Conservation (phyloP, 345 rosid genomes). For the Rhodamnia argentea region DNA sequence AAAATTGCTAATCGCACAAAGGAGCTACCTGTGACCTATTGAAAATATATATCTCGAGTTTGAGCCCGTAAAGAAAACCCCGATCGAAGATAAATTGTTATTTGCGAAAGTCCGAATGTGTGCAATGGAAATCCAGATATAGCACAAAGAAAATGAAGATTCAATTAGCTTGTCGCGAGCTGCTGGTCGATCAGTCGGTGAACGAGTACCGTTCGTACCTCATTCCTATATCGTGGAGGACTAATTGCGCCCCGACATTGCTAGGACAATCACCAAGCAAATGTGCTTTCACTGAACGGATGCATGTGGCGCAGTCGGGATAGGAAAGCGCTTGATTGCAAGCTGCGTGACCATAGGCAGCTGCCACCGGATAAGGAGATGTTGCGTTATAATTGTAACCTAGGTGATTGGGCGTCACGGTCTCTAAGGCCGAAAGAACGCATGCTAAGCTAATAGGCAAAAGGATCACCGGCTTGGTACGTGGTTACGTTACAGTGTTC, state of each 20-base stretch:
- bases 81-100: too few species aligned
- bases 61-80: too few species aligned
- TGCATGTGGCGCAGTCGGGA: neutral
- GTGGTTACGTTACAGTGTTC: rapidly evolving
- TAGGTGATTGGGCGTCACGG: neutral
- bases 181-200: neutral
- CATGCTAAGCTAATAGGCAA: rapidly evolving
- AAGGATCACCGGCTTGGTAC: neutral
- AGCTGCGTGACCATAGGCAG: neutral
- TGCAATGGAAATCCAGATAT: too few species aligned
- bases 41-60: too few species aligned
- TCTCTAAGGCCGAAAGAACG: neutral
- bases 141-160: neutral
- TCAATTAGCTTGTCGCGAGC: neutral
- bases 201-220: neutral
- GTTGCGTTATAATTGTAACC: neutral
- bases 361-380: neutral
- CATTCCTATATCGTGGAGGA: neutral
- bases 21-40: too few species aligned
- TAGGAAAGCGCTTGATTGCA: neutral
- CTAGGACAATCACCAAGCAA: neutral
- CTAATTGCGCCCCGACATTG: neutral
- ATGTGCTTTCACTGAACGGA: neutral
- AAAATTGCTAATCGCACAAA: too few species aligned
- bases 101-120: too few species aligned